Evolutionary conservation across 495 filamentous ascomycete species (phyloP).

Genomic region (Hypoxylon fragiforme): DNA sequence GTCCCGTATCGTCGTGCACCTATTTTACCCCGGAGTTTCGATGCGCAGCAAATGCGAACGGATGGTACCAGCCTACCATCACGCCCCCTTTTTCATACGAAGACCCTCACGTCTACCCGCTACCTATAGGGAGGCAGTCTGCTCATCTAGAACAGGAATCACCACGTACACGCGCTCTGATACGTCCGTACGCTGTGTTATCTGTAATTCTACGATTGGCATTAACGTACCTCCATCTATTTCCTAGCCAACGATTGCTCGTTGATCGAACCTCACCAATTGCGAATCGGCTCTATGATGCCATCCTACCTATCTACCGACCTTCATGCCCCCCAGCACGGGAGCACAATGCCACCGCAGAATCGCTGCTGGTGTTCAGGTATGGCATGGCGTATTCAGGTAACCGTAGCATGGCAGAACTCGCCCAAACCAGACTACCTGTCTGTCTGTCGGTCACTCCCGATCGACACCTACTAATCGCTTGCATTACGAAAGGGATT

Average conservation of each 20-base stretch:
- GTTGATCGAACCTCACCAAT: no score
- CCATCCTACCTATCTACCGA: background rate
- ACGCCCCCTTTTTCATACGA: background rate
- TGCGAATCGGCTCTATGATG: no score
- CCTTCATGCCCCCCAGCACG: background rate
- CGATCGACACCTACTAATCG: background rate
- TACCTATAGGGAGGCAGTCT: background rate
- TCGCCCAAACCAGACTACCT: background rate
- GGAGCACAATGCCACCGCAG: background rate
- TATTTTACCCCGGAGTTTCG: no score
- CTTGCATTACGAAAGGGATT: background rate
- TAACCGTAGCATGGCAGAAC: background rate
- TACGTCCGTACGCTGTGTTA: background rate
- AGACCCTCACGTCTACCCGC: background rate
- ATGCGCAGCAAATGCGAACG: no score
- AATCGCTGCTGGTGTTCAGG: no score
- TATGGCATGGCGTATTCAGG: background rate
- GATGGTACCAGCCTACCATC: no score
- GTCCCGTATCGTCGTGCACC: no score
- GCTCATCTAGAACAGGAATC: background rate
- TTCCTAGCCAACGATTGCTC: background rate
- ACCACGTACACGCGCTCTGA: background rate
- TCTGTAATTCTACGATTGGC: background rate
- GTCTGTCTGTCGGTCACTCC: background rate
- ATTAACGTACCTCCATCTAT: no score